A percentile compares a stretch with the other conserved stretches of the same genome.
phyloP scores from a whole-genome alignment of 2,329 filamentous ascomycete species.

The Boeremia exigua region DNA sequence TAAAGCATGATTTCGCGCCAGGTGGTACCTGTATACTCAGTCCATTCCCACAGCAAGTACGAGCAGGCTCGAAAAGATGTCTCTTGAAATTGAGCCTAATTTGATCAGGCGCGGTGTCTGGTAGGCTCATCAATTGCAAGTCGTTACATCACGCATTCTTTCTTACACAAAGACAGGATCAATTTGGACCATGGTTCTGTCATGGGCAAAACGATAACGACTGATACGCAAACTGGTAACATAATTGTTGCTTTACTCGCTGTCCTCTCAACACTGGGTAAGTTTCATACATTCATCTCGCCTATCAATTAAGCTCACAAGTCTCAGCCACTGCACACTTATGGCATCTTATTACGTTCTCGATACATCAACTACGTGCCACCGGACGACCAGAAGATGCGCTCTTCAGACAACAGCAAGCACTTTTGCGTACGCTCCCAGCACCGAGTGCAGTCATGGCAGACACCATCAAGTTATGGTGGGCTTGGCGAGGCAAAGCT shows the following conservation, averaged over 20 bases:
- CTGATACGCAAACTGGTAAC: slow-evolving; percentile 24
- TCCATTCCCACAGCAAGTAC: too few species aligned
- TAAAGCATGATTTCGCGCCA: too few species aligned
- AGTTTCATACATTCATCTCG: too few species aligned
- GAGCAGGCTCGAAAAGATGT: too few species aligned
- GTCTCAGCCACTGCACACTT: slow-evolving; percentile 18
- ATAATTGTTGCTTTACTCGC: slow-evolving; percentile 29
- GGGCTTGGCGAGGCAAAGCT: slow-evolving; percentile 21
- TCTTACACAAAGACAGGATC: too few species aligned
- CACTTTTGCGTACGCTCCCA: slow-evolving; percentile 25
- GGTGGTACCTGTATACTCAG: too few species aligned
- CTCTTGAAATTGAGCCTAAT: too few species aligned
- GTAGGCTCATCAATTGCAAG: too few species aligned
- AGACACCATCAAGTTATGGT: slow-evolving; percentile 27
- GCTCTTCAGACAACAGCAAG: slow-evolving; percentile 28
- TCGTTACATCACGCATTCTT: too few species aligned
- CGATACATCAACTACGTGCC: slow-evolving; percentile 23
- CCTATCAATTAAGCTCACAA: neutral
- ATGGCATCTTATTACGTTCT: slow-evolving; percentile 29
- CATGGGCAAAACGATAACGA: slow-evolving; percentile 29
- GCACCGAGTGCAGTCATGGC: slow-evolving; percentile 21
- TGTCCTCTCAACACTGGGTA: slow-evolving; percentile 18
- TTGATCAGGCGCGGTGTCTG: slow-evolving; percentile 6
- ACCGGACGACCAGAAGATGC: slow-evolving; percentile 17
- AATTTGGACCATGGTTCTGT: slow-evolving; percentile 16